Evolutionary conservation across 768 basidiomycete species (phyloP).

Genomic region (Thelephora ganbajun): DNA sequence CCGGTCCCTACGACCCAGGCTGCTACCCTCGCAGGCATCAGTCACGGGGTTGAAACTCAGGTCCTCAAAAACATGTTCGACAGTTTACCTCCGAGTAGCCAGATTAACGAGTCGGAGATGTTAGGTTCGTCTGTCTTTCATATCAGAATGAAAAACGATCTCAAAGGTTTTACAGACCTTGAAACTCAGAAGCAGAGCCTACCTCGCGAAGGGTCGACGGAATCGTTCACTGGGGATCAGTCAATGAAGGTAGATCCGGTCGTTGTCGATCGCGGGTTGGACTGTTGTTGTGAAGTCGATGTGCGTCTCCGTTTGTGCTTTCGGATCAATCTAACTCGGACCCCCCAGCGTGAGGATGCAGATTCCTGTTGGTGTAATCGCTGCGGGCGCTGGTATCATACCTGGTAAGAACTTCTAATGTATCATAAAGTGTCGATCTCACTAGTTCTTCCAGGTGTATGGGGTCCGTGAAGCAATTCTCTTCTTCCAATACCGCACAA

Average conservation of each 20-base stretch:
- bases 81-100: conserved; percentile 2
- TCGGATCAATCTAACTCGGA: neutral
- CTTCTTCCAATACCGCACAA: neutral
- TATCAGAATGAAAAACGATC: neutral
- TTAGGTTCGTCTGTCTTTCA: conserved; percentile 21
- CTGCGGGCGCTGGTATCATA: conserved; percentile 66
- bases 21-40: neutral
- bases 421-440: neutral
- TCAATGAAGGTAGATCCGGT: conserved; percentile 7
- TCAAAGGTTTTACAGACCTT: conserved; percentile 12
- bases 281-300: conserved; percentile 58
- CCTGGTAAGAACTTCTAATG: conserved; percentile 36
- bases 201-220: conserved; percentile 16
- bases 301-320: conserved; percentile 21
- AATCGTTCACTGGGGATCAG: conserved; percentile 22
- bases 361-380: conserved; percentile 51
- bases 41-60: conserved; percentile 23
- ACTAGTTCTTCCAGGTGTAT: conserved; percentile 32
- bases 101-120: conserved; percentile 29
- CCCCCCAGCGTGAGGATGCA: conserved; percentile 37
- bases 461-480: conserved; percentile 25
- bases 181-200: conserved; percentile 16
- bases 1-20: too few species aligned
- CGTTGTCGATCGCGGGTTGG: conserved; percentile 26
- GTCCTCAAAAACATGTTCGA: conserved; percentile 20